A percentile compares a stretch with the other conserved stretches of the same genome.
These are phyloP conservation scores for Barnettozyma salicaria DNA, from an alignment of 805 yeast species.

Conservation along the genomic window DNA sequence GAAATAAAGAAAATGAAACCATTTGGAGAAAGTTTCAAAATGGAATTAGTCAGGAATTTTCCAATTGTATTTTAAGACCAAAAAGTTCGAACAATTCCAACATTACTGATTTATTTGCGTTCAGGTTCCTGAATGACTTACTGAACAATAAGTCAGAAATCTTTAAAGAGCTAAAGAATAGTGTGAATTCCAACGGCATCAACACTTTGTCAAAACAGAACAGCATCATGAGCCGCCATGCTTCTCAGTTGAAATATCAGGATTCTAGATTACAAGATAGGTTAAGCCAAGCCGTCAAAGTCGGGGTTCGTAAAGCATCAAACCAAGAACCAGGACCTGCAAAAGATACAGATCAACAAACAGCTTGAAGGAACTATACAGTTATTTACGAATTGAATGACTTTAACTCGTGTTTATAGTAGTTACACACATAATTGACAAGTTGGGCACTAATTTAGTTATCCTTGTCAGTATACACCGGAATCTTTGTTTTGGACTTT, in stretches of 20 bases:
- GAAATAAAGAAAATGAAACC: slow-evolving; percentile 30
- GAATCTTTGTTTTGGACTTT: neutral
- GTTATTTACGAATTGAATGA: neutral
- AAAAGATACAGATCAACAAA: slow-evolving; percentile 2
- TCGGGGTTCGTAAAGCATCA: slow-evolving; percentile 13
- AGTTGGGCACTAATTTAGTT: neutral
- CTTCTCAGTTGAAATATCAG: slow-evolving; percentile 12
- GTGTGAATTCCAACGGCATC: slow-evolving; percentile 5
- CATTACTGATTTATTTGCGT: slow-evolving; percentile 54
- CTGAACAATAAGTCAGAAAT: slow-evolving; percentile 52
- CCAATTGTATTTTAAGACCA: slow-evolving; percentile 55
- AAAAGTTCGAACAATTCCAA: slow-evolving; percentile 38
- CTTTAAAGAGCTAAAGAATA: slow-evolving; percentile 54
- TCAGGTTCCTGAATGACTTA: slow-evolving; percentile 54
- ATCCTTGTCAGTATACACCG: neutral
- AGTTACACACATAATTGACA: too few relatives aligned
- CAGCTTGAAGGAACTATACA: neutral
- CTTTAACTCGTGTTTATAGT: neutral
- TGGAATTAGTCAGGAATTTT: slow-evolving; percentile 60
- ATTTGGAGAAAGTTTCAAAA: slow-evolving; percentile 33
- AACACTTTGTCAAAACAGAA: slow-evolving; percentile 13
- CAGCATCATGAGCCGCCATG: slow-evolving; percentile 9
- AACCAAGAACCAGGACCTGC: neutral
- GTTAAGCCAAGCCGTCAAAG: slow-evolving; percentile 24
- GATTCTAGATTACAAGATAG: slow-evolving; percentile 22